Conservation (phyloP, 2,329 filamentous ascomycete species). For the Colletotrichum navitas region DNA sequence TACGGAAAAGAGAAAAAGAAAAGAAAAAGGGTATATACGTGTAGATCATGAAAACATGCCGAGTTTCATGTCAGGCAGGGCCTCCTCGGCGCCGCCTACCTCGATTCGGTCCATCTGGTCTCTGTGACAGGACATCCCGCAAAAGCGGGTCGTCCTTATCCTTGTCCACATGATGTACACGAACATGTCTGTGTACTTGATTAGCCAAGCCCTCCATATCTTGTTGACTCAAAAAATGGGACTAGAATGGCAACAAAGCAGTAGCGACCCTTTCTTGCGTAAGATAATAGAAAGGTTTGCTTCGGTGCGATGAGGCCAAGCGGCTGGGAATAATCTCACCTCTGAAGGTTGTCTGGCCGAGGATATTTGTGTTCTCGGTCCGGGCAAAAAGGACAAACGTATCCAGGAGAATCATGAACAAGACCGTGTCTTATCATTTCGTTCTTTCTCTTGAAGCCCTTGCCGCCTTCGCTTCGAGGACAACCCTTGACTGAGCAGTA, state of each 20-base stretch:
- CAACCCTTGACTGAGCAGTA: slow-evolving; percentile 74
- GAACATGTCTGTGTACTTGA: slow-evolving; percentile 77
- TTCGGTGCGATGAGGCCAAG: neutral
- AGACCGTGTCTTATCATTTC: slow-evolving; percentile 84
- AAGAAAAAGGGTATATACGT: slow-evolving; percentile 29
- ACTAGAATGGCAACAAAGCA: neutral
- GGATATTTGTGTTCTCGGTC: slow-evolving; percentile 96
- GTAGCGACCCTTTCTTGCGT: neutral
- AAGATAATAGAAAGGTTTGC: neutral
- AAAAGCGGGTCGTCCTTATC: slow-evolving; percentile 87
- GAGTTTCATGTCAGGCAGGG: slow-evolving; percentile 43
- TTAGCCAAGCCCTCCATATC: slow-evolving; percentile 7
- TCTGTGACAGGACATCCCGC: slow-evolving; percentile 86
- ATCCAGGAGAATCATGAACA: slow-evolving; percentile 94
- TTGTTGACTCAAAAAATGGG: neutral
- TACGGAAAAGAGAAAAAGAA: neutral
- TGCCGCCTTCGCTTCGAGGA: slow-evolving; percentile 72
- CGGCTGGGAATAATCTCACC: slow-evolving; percentile 66
- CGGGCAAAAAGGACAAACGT: slow-evolving; percentile 95
- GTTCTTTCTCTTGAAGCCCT: slow-evolving; percentile 79
- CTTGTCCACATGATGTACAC: slow-evolving; percentile 91
- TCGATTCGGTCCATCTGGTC: slow-evolving; percentile 85
- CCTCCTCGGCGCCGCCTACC: slow-evolving; percentile 79
- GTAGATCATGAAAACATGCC: slow-evolving; percentile 4
- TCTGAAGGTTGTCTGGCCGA: slow-evolving; percentile 93